Evolutionary conservation across 768 basidiomycete genomes (phyloP), one percentile per base, ranked within the genome.

Genomic region (Russula dissimulans): DNA sequence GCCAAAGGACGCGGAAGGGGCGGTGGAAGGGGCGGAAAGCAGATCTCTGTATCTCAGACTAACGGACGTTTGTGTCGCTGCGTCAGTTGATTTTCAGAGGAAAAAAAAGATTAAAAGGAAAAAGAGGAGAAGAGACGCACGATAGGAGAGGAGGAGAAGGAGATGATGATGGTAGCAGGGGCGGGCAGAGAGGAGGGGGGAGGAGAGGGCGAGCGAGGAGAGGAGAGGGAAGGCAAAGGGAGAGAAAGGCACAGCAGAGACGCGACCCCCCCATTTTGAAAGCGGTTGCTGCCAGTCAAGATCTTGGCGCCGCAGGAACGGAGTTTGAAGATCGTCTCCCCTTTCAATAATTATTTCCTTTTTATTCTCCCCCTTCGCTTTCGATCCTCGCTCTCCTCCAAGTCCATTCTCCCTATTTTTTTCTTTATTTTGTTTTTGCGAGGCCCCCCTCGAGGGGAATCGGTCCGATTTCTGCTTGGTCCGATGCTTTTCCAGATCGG

Each of bases 1-100:
- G 39, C 70, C 67, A 67, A 68, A 62, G 64, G 65, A 61, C 48
- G 63, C 67, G 67, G 75, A 74, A 74, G 71, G 73, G 73, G 75
- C 72, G 44, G 31, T 44, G 47, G 57, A 53, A 39, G 42, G 48
- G 32, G 36, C 31, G 34, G 34, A 10, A 59, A 45, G 44, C 54
- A 38, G 42, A 54, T 26, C 6, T 32, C 5, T 43, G 39, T 48
- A 51, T 58, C 57, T 50, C 12, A 51, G 57, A 17, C 34, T 36
- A 36, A 36, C 34, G 34, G 34, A 36, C 34, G 3, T 36, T 10
- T 7, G 5, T 36, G 34, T 36, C 5, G 42, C 6, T 29, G 26
- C 34, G 56, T 56, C 45, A 41, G 15, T 29, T 5, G 2, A 36
- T 36, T 36, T 36, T 26, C 22, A 32, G 12, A 54, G 22, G 34